Evolutionary conservation across 345 rosid genomes (phyloP), one percentile per base, ranked within the genome.

Genomic region (Populus euphratica): DNA sequence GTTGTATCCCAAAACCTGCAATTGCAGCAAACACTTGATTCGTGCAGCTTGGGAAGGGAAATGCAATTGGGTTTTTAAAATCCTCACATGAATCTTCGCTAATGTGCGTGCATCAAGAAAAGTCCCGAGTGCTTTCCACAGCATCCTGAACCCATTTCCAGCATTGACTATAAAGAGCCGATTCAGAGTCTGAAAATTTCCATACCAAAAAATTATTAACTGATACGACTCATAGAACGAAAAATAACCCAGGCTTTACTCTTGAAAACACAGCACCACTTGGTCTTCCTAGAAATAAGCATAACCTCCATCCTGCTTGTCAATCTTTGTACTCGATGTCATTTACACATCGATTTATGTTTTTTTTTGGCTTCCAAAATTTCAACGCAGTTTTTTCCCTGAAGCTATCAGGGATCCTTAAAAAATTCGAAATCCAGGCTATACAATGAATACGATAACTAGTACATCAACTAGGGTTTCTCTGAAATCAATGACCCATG

Each of bases 141-240:
- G 86, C 89, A 88, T 83, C 80, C 56, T 83, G 77, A 91, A 89
- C 56, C 88, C 92, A 2, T 89, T 86, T n/a, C 92, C 91, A 56
- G 92, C 89, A 79, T 91, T 91, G 77, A 89, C 80, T 67, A 89
- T 86, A 82, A 86, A 86, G 52, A 89, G 89, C 35, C 76, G 76
- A 70, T 87, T 77, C 56, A 89, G 49, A 1, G 86, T 87, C 94
- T 91, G 88, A 36, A 33, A 75, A 44, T 43, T 61, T 73, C 54
- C 18, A 70, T 52, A 4, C 8, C 69, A 47, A 72, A 70, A 75
- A 61, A 69, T 67, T n/a, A 36, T 49, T 36, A 39, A 47, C 16
- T 39, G 39, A 75, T 44, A 38, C n/a, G 31, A 31, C 66, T 68
- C 41, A 18, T 52, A 16, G 69, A 43, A 36, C 2, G 5, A 39